phyloP scores from a whole-genome alignment of 2,329 filamentous ascomycete genomes.

The Penicillium digitatum region DNA sequence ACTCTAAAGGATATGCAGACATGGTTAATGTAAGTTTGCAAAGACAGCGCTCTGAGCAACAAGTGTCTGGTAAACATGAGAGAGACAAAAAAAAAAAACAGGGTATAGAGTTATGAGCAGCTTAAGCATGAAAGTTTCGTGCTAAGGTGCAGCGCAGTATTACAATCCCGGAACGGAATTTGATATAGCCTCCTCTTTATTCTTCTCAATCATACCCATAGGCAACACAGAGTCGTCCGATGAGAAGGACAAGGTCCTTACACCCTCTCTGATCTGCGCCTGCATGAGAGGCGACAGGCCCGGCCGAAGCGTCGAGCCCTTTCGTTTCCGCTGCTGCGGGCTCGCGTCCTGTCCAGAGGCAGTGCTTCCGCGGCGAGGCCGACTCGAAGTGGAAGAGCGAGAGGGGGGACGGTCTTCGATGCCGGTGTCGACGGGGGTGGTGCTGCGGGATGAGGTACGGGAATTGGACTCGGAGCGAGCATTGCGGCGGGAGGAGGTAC shows the following conservation, averaged over 20 bases:
- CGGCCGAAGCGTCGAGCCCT: constrained; percentile 27
- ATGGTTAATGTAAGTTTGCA: background rate
- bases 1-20: background rate
- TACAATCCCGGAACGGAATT: constrained; percentile 17
- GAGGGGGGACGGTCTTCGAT: constrained; percentile 35
- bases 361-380: constrained; percentile 36
- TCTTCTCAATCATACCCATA: constrained; percentile 23
- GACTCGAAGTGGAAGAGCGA: constrained; percentile 29
- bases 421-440: constrained; percentile 37
- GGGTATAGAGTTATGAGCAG: constrained; percentile 11
- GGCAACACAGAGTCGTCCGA: constrained; percentile 35
- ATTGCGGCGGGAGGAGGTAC: constrained; percentile 29
- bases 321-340: constrained; percentile 33
- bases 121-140: background rate
- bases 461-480: constrained; percentile 41
- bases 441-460: constrained; percentile 42
- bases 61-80: background rate
- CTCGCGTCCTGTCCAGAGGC: constrained; percentile 27
- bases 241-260: constrained; percentile 32
- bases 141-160: constrained; percentile 21
- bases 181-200: constrained; percentile 23
- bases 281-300: constrained; percentile 38
- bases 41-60: background rate
- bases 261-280: constrained; percentile 37
- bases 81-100: background rate